phyloP scores from a whole-genome alignment of 192 early-diverging fungal genomes.

The Coemansia sp. region DNA sequence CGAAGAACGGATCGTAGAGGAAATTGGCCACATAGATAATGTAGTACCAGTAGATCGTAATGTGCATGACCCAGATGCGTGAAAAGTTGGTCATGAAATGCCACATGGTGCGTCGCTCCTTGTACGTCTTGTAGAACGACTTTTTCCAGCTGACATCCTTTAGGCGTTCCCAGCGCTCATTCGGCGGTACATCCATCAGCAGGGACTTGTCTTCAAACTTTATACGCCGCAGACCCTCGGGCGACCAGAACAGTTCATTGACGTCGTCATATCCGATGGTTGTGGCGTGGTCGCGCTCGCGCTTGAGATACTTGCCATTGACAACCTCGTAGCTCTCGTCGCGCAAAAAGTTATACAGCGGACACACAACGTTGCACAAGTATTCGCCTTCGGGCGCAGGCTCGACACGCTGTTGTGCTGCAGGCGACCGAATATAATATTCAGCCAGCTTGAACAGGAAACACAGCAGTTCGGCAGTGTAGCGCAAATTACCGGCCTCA shows the following conservation, averaged over 20 bases:
- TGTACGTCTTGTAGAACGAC: slow-evolving; percentile 77
- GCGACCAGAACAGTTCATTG: slow-evolving; percentile 82
- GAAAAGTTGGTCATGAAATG: slow-evolving; percentile 82
- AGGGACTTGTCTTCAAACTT: slow-evolving; percentile 57
- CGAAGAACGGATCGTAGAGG: slow-evolving; percentile 60
- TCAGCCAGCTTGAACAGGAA: slow-evolving; percentile 75
- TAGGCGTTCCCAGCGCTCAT: slow-evolving; percentile 63
- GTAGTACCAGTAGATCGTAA: slow-evolving; percentile 77
- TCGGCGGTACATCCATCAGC: slow-evolving; percentile 61
- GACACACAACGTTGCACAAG: slow-evolving; percentile 65
- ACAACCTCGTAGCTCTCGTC: slow-evolving; percentile 72
- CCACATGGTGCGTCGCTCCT: slow-evolving; percentile 80
- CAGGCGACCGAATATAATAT: slow-evolving; percentile 55
- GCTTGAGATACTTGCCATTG: slow-evolving; percentile 68
- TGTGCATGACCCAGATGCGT: slow-evolving; percentile 83
- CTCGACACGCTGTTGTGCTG: slow-evolving; percentile 55
- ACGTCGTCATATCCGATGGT: slow-evolving; percentile 82
- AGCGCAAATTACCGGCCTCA: slow-evolving; percentile 73
- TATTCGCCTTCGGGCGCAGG: slow-evolving; percentile 67
- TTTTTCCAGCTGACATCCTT: slow-evolving; percentile 67
- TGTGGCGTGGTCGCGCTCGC: slow-evolving; percentile 72
- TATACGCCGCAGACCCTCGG: slow-evolving; percentile 62
- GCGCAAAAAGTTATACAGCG: slow-evolving; percentile 71
- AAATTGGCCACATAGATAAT: slow-evolving; percentile 69
- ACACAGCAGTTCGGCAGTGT: slow-evolving; percentile 72